phyloP scores from a whole-genome alignment of 1,284 basidiomycete species.

The Sanguinoderma infundibulare region DNA sequence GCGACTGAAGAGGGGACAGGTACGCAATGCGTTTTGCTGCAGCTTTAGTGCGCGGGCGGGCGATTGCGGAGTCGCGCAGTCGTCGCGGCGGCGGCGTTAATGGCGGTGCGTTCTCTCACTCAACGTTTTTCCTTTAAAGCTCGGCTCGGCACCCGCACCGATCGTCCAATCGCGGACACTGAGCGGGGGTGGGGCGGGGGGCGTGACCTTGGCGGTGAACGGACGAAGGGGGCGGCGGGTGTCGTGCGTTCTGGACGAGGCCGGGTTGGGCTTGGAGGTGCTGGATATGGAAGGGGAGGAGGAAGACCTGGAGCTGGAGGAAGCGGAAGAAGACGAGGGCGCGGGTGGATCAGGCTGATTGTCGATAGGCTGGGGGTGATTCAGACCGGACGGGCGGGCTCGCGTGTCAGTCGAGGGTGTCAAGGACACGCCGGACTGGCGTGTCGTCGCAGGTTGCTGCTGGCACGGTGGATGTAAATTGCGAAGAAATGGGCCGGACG shows the following conservation, averaged over 20 bases:
- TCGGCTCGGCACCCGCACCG: slow-evolving; percentile 50
- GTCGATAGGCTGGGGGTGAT: slow-evolving; percentile 1
- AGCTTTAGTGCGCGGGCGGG: too few relatives aligned
- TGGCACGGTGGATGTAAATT: not conserved
- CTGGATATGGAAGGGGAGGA: slow-evolving; percentile 78
- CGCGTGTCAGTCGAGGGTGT: slow-evolving; percentile 2
- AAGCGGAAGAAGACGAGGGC: slow-evolving; percentile 19
- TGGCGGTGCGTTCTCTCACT: slow-evolving; percentile 22
- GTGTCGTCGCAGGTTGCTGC: not conserved
- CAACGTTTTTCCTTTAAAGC: slow-evolving; percentile 42
- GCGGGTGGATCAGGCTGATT: slow-evolving; percentile 19
- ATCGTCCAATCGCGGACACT: slow-evolving; percentile 64
- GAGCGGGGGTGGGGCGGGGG: slow-evolving; percentile 52
- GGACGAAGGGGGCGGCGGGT: slow-evolving; percentile 74
- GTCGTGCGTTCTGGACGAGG: slow-evolving; percentile 70
- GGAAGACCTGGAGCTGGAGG: slow-evolving; percentile 37
- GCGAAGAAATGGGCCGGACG: not conserved
- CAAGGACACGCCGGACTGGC: not conserved
- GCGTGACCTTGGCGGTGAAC: slow-evolving; percentile 69
- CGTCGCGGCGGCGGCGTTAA: slow-evolving; percentile 13
- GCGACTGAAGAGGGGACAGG: slow-evolving; percentile 58
- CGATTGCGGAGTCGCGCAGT: not conserved
- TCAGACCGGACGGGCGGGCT: not conserved
- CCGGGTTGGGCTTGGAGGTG: slow-evolving; percentile 66
- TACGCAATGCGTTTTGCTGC: slow-evolving; percentile 28